Base-by-base conservation (phyloP, 2,329 filamentous ascomycete genomes). In the Ceratocystis harringtonii region DNA sequence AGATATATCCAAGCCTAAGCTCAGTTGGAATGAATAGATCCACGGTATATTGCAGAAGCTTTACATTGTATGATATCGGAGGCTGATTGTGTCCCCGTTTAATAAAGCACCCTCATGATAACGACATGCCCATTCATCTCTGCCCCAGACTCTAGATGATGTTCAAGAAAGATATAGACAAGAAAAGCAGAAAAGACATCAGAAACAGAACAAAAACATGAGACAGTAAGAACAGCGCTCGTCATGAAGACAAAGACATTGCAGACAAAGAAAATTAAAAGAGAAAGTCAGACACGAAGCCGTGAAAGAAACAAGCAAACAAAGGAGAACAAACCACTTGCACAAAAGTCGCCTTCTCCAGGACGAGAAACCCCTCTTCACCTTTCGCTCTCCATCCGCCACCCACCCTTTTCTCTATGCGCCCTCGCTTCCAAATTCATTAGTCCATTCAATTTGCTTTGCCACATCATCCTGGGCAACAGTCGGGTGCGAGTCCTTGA, bases 381-480 rank as follows among this genome's bases (percentile, higher is more conserved):
- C 36, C 10, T 12, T 41, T 41, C 36, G 12, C 36, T 41, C 36
- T 41, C 3, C 36, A 41, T 10, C 12, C 36, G 10, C 8, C 36
- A 12, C 8, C 8, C 10, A 41, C 36, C 10, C 36, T 41, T 41
- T 41, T 25, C 45, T 36, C 48, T 70, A 82, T 70, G 80, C 79
- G 19, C 92, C 92, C 74, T 96, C 92, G 73, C 90, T 95, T 66
- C 92, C 92, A 76, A 97, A 97, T 77, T 97, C 92, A 71, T 87
- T 83, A 8, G 94, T 99, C 94, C 94, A 99, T 57, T 96, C 91
- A 60, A 88, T 81, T 74, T 92, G 96, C 72, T 84, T 82, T 70
- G 84, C 81, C 58, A 99, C 81, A 73, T 99, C 95, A 62, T 91
- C 90, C 62, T 83, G 81, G 63, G 90, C 94, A 64, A 99, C 94